Percentiles rank a stretch among this genome's conserved stretches.
phyloP scores from a whole-genome alignment of 495 filamentous ascomycete genomes.

The Cladorrhinum samala region DNA sequence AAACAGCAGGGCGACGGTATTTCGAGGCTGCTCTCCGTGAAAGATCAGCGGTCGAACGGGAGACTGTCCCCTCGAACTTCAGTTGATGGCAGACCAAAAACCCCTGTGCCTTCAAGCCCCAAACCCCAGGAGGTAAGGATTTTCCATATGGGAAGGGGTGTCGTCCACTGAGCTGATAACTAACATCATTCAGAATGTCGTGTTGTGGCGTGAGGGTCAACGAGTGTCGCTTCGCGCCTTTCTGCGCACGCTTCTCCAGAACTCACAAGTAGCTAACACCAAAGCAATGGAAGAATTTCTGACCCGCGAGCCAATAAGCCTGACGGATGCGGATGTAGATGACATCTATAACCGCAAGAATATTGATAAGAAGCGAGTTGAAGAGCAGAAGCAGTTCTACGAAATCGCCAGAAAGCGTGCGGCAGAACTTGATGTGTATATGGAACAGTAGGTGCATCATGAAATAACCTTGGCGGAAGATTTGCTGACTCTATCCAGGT shows the following conservation, averaged over 20 bases:
- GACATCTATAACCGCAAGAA: constrained; percentile 74
- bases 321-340: constrained; percentile 73
- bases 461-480: background rate
- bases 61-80: constrained; percentile 36
- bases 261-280: constrained; percentile 73
- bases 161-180: background rate
- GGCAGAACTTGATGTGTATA: constrained; percentile 90
- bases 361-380: constrained; percentile 80
- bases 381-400: constrained; percentile 91
- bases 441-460: constrained; percentile 72
- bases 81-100: constrained; percentile 24
- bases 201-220: constrained; percentile 84
- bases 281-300: constrained; percentile 79
- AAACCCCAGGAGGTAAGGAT: constrained; percentile 18
- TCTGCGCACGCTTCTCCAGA: constrained; percentile 73
- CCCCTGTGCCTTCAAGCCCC: constrained; percentile 16
- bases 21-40: constrained; percentile 40
- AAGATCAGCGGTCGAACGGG: constrained; percentile 29
- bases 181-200: constrained; percentile 33
- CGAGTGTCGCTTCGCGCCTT: constrained; percentile 88
- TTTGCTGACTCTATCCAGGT: constrained; percentile 25
- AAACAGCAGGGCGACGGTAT: constrained; percentile 12
- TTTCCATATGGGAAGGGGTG: background rate
- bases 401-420: constrained; percentile 89
- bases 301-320: constrained; percentile 56